phyloP scores from a whole-genome alignment of 2,329 filamentous ascomycete genomes.

The Aspergillus sp. region DNA sequence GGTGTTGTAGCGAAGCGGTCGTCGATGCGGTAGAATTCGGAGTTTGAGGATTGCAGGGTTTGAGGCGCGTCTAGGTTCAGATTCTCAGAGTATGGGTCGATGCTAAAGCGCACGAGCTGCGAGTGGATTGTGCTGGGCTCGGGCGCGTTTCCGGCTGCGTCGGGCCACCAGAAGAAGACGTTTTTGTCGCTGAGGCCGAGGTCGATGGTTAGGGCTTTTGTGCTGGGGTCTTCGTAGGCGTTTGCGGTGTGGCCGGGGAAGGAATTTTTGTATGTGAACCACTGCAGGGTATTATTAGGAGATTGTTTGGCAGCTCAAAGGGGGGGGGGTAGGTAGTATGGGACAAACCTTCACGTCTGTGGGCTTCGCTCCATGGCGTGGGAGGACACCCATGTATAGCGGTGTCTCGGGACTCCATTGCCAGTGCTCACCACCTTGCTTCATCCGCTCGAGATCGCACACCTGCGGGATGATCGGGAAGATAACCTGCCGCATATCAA shows the following conservation, averaged over 20 bases:
- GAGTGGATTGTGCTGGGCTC: conserved; percentile 27
- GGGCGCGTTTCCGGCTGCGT: conserved; percentile 36
- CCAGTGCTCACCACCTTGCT: conserved; percentile 43
- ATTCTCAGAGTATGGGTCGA: too few species aligned
- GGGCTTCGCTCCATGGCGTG: conserved; percentile 19
- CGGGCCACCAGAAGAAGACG: conserved; percentile 47
- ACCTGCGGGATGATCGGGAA: conserved; percentile 39
- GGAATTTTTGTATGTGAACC: conserved; percentile 36
- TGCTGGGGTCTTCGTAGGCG: conserved; percentile 31
- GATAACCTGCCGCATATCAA: conserved; percentile 25
- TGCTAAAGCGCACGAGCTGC: conserved; percentile 24
- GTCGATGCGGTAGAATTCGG: conserved; percentile 53
- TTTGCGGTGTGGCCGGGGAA: conserved; percentile 42
- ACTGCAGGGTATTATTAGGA: conserved; percentile 21
- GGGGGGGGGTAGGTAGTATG: not conserved
- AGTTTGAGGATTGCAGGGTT: conserved; percentile 33
- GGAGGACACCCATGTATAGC: conserved; percentile 29
- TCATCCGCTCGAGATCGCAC: conserved; percentile 38
- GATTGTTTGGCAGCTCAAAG: too few species aligned
- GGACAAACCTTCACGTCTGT: conserved; percentile 32
- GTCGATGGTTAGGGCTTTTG: conserved; percentile 18
- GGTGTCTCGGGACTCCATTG: conserved; percentile 36
- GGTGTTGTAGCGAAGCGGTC: conserved; percentile 44
- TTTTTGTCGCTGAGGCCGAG: conserved; percentile 39
- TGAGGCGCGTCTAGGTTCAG: conserved; percentile 17